Percentiles rank a stretch among this genome's conserved stretches.
These are phyloP conservation scores for Diaporthe eres DNA, from an alignment of 2,329 filamentous ascomycete species.

Conservation along the genomic window DNA sequence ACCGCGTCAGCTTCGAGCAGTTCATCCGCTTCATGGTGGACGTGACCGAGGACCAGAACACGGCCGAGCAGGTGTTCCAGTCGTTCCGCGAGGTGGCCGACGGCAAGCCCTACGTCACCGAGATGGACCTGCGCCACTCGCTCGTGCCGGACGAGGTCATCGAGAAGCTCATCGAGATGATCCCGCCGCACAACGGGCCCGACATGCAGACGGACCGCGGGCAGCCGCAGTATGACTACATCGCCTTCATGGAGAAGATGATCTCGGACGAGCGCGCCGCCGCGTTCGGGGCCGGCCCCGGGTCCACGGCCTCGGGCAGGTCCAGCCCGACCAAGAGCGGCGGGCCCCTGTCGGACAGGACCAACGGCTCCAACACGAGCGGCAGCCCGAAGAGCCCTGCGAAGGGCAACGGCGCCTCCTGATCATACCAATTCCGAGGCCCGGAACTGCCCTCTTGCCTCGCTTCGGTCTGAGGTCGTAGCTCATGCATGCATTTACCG, in stretches of 20 bases:
- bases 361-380: slow-evolving; percentile 48
- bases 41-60: slow-evolving; percentile 98
- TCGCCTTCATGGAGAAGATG: slow-evolving; percentile 94
- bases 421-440: slow-evolving; percentile 13
- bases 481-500: slow-evolving; percentile 15
- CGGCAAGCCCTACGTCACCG: slow-evolving; percentile 98
- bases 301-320: slow-evolving; percentile 35
- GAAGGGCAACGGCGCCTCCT: slow-evolving; percentile 54
- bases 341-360: slow-evolving; percentile 44
- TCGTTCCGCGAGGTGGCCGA: slow-evolving; percentile 98
- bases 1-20: slow-evolving; percentile 94
- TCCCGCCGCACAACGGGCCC: slow-evolving; percentile 87
- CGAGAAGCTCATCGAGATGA: slow-evolving; percentile 88
- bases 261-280: slow-evolving; percentile 61
- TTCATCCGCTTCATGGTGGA: slow-evolving; percentile 99
- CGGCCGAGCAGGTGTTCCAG: slow-evolving; percentile 97
- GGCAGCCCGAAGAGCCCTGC: slow-evolving; percentile 52
- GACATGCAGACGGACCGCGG: slow-evolving; percentile 89
- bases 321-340: slow-evolving; percentile 41
- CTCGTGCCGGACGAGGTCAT: slow-evolving; percentile 98
- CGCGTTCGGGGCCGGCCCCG: slow-evolving; percentile 34
- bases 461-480: background rate
- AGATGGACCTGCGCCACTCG: slow-evolving; percentile 94
- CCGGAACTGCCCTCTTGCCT: background rate
- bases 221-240: slow-evolving; percentile 93